Conservation (phyloP, 352 stramenopile species). For the Globisporangium orthogonon region DNA sequence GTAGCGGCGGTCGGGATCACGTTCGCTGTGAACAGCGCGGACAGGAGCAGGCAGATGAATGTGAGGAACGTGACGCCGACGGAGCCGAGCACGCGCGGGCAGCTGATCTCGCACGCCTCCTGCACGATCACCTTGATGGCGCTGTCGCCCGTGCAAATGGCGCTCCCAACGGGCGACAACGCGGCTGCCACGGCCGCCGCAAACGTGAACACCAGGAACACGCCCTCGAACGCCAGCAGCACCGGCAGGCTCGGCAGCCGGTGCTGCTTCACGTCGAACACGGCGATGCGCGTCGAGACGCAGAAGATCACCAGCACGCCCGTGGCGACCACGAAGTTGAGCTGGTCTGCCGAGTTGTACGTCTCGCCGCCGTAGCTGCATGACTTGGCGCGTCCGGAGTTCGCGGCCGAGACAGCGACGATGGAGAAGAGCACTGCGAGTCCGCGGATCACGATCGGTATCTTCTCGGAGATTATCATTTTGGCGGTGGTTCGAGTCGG, state of each 20-base stretch:
- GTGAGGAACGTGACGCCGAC: slow-evolving; percentile 47
- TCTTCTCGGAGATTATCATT: slow-evolving; percentile 23
- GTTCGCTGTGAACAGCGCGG: slow-evolving; percentile 44
- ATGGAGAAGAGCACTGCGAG: slow-evolving; percentile 37
- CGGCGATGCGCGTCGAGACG: slow-evolving; percentile 28
- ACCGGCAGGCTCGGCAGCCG: slow-evolving; percentile 30
- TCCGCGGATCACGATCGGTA: slow-evolving; percentile 31
- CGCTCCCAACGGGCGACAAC: slow-evolving; percentile 39
- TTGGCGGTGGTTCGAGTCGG: not conserved
- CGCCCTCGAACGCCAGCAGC: slow-evolving; percentile 36
- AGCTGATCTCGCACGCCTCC: slow-evolving; percentile 62
- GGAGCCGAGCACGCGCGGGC: slow-evolving; percentile 44
- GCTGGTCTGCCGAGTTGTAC: slow-evolving; percentile 44
- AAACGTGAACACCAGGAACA: slow-evolving; percentile 59
- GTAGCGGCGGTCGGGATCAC: slow-evolving; percentile 23
- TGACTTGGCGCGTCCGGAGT: slow-evolving; percentile 36
- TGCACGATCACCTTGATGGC: slow-evolving; percentile 43
- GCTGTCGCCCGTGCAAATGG: slow-evolving; percentile 45
- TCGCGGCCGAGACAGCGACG: slow-evolving; percentile 29
- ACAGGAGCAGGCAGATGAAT: slow-evolving; percentile 46
- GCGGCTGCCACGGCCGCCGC: slow-evolving; percentile 42
- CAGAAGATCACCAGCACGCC: slow-evolving; percentile 28
- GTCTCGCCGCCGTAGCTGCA: slow-evolving; percentile 42
- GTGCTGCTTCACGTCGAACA: slow-evolving; percentile 54
- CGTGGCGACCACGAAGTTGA: slow-evolving; percentile 52